phyloP scores from a whole-genome alignment of 2,329 filamentous ascomycete species.

The Raffaelea deltoideospora region DNA sequence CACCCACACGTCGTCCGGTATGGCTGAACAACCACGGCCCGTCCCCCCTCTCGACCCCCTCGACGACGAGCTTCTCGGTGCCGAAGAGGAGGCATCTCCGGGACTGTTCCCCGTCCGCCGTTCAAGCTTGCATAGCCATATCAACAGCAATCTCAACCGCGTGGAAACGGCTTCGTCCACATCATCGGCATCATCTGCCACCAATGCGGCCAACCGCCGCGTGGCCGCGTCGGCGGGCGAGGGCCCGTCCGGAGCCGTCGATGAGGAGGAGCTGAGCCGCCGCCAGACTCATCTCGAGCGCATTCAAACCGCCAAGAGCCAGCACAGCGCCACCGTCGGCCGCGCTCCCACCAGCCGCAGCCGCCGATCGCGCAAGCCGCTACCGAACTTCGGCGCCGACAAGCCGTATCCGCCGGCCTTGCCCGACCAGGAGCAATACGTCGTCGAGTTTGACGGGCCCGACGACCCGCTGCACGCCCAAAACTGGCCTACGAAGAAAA shows the following conservation, averaged over 20 bases:
- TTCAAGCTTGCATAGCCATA: conserved; percentile 19
- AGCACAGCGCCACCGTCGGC: conserved; percentile 62
- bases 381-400: conserved; percentile 58
- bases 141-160: conserved; percentile 41
- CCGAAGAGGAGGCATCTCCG: conserved; percentile 36
- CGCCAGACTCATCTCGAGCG: conserved; percentile 55
- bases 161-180: conserved; percentile 37
- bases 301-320: conserved; percentile 55
- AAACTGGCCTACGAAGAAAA: conserved; percentile 73
- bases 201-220: conserved; percentile 25
- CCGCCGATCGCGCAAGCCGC: conserved; percentile 33
- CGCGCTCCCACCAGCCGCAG: conserved; percentile 23
- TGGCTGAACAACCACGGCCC: too few relatives aligned
- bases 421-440: conserved; percentile 59
- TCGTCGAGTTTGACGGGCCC: conserved; percentile 67
- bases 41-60: conserved; percentile 39
- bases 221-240: conserved; percentile 19
- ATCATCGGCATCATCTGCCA: conserved; percentile 28
- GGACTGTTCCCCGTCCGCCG: conserved; percentile 17
- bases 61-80: conserved; percentile 36
- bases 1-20: too few relatives aligned
- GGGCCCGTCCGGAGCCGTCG: conserved; percentile 34
- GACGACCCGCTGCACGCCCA: conserved; percentile 74
- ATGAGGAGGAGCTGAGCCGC: conserved; percentile 46
- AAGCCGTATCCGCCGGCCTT: conserved; percentile 58